A percentile compares a stretch with the other conserved stretches of the same genome.
Evolutionary conservation across 306 rosid species (phyloP).

Genomic region (Delonix regia): DNA sequence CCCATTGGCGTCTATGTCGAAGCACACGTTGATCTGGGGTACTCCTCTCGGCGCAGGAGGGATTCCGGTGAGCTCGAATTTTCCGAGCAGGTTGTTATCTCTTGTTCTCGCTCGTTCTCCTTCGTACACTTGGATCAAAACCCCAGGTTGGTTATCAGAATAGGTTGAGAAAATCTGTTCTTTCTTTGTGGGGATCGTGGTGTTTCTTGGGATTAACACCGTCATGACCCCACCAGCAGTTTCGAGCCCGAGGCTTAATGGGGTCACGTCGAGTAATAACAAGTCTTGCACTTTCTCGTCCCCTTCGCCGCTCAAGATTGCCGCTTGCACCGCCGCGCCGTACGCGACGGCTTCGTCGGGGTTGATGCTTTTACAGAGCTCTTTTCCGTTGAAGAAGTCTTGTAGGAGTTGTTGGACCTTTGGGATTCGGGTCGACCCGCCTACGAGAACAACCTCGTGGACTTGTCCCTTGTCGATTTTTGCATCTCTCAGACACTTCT

Average conservation of each 20-base stretch:
- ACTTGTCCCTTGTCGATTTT: constrained; percentile 64
- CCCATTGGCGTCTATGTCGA: constrained; percentile 80
- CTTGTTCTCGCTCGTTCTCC: constrained; percentile 75
- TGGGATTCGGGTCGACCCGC: constrained; percentile 82
- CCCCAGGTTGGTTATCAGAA: constrained; percentile 85
- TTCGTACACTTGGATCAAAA: constrained; percentile 82
- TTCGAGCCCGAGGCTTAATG: constrained; percentile 70
- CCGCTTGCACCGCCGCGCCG: constrained; percentile 89
- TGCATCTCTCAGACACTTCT: constrained; percentile 77
- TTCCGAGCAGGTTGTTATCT: constrained; percentile 78
- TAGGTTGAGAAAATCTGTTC: constrained; percentile 84
- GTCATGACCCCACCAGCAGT: constrained; percentile 94
- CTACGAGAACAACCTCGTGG: constrained; percentile 82
- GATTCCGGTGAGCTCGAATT: constrained; percentile 77
- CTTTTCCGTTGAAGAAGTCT: constrained; percentile 84
- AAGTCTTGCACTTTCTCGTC: constrained; percentile 77
- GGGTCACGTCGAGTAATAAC: constrained; percentile 76
- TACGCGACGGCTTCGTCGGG: constrained; percentile 92
- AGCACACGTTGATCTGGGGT: constrained; percentile 71
- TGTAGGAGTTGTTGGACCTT: constrained; percentile 75
- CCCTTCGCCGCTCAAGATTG: constrained; percentile 76
- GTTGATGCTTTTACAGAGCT: constrained; percentile 84
- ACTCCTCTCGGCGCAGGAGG: constrained; percentile 91
- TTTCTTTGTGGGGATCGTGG: constrained; percentile 78
- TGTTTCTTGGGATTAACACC: constrained; percentile 72